Conservation (phyloP, 768 basidiomycete species). For the Mycena albidolilacea region DNA sequence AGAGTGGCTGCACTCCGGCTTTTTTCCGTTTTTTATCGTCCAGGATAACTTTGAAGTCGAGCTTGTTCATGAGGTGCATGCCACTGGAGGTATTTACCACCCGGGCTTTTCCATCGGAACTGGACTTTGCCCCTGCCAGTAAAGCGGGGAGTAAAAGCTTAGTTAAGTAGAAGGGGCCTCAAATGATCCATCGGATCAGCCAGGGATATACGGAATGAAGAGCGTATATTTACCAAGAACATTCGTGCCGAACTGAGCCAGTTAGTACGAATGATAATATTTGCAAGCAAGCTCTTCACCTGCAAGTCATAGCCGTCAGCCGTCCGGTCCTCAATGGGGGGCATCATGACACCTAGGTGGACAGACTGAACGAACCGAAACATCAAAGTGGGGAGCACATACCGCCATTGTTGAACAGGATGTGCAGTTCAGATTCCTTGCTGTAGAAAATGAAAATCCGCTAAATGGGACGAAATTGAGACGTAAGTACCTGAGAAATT, state of each 20-base stretch:
- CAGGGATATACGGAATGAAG: not conserved
- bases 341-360: slow-evolving; percentile 48
- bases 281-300: not conserved
- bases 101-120: slow-evolving; percentile 46
- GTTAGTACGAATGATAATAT: slow-evolving; percentile 5
- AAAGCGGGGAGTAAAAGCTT: slow-evolving; percentile 48
- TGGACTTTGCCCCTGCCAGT: slow-evolving; percentile 40
- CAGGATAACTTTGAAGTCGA: slow-evolving; percentile 47
- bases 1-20: slow-evolving; percentile 32
- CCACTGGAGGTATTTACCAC: slow-evolving; percentile 48
- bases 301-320: slow-evolving; percentile 41
- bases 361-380: not conserved
- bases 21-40: slow-evolving; percentile 44
- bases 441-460: slow-evolving; percentile 28
- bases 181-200: not conserved
- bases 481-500: slow-evolving; percentile 47
- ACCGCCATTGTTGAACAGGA: slow-evolving; percentile 52
- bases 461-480: not conserved
- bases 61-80: slow-evolving; percentile 35
- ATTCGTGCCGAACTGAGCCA: slow-evolving; percentile 41
- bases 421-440: slow-evolving; percentile 45
- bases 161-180: slow-evolving; percentile 48
- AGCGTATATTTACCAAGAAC: slow-evolving; percentile 32
- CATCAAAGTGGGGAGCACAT: slow-evolving; percentile 1
- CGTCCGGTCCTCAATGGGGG: slow-evolving; percentile 47